phyloP scores from a whole-genome alignment of 768 basidiomycete genomes.

The Clavaria fumosa region DNA sequence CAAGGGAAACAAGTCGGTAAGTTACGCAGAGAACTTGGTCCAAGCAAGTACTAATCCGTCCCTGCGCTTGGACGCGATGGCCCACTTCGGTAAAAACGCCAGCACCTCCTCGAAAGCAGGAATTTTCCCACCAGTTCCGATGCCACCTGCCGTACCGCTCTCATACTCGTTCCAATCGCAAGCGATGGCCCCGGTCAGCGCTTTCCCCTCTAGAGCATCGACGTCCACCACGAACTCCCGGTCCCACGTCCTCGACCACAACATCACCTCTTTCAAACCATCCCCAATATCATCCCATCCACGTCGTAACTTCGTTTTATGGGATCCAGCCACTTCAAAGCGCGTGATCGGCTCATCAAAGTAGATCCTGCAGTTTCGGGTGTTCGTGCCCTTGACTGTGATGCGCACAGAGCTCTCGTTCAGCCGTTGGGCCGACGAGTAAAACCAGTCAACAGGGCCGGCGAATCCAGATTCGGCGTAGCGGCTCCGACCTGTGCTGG shows the following conservation, averaged over 20 bases:
- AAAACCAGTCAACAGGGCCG: constrained; percentile 25
- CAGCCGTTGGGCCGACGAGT: constrained; percentile 24
- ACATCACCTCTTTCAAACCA: constrained; percentile 23
- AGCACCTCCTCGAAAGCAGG: constrained; percentile 39
- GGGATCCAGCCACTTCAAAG: constrained; percentile 25
- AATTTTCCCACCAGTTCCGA: constrained; percentile 18
- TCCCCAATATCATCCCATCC: constrained; percentile 24
- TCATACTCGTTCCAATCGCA: constrained; percentile 44
- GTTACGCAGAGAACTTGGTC: constrained; percentile 20
- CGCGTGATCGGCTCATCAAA: constrained; percentile 32
- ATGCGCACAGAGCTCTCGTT: constrained; percentile 33
- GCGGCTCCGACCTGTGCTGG: constrained; percentile 20
- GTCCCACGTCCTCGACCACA: constrained; percentile 42
- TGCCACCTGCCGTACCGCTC: constrained; percentile 24
- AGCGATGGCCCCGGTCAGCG: constrained; percentile 25
- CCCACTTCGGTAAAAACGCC: constrained; percentile 35
- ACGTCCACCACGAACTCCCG: constrained; percentile 31
- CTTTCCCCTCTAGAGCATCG: constrained; percentile 18
- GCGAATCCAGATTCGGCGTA: neutral
- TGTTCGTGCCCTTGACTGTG: constrained; percentile 38
- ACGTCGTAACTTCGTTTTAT: constrained; percentile 20
- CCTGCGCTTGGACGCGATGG: constrained; percentile 26
- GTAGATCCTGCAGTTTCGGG: constrained; percentile 45
- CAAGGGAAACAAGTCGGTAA: too few relatives aligned
- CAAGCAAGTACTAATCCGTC: constrained; percentile 31